phyloP scores from a whole-genome alignment of 106 monocot genomes.

The Posidonia australis region DNA sequence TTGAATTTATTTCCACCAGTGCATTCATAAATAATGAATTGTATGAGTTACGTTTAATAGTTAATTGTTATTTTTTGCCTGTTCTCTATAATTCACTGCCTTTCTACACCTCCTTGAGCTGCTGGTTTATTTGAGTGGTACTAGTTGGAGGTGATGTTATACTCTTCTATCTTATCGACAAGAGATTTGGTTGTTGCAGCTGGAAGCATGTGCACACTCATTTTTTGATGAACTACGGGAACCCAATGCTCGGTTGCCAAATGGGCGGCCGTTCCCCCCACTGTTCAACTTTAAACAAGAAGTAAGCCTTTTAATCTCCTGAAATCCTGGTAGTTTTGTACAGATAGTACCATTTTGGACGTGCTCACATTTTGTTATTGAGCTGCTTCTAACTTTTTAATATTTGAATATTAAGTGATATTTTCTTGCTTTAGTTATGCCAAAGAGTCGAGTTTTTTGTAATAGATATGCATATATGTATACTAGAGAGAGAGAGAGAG shows the following conservation, averaged over 20 bases:
- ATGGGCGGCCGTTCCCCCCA: slow-evolving; percentile 66
- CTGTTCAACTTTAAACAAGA: slow-evolving; percentile 82
- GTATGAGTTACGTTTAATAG: too few relatives aligned
- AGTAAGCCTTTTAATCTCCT: slow-evolving; percentile 22
- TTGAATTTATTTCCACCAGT: neutral
- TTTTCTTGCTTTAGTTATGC: too few relatives aligned
- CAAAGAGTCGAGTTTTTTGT: too few relatives aligned
- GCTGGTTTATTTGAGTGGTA: neutral
- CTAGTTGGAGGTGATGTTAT: neutral
- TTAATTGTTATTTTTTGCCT: neutral
- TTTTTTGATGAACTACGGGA: slow-evolving; percentile 82
- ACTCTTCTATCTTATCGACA: too few relatives aligned
- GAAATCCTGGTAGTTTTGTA: neutral
- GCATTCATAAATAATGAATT: neutral
- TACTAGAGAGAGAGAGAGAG: too few relatives aligned
- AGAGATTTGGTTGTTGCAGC: slow-evolving; percentile 14
- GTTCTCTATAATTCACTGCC: neutral
- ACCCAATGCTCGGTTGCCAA: slow-evolving; percentile 58
- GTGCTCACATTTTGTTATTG: too few relatives aligned
- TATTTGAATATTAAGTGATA: too few relatives aligned
- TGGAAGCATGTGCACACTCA: slow-evolving; percentile 78
- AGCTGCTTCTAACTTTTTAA: too few relatives aligned
- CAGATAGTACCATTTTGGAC: too few relatives aligned
- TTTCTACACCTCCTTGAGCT: neutral
- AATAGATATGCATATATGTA: too few relatives aligned